phyloP scores from a whole-genome alignment of 495 filamentous ascomycete species.

The Penicillium flavigenum region DNA sequence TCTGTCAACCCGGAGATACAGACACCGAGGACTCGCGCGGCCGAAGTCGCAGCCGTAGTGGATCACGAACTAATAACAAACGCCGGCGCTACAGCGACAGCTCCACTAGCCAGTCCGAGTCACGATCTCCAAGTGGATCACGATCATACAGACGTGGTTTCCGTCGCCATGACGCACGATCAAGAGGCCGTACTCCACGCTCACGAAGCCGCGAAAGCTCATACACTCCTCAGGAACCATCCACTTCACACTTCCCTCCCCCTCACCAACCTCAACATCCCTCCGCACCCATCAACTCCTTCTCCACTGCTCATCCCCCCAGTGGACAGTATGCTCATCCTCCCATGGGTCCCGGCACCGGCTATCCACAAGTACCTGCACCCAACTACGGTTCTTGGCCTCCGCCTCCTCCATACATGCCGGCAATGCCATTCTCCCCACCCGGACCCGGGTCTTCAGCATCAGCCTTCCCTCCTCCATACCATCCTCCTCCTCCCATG shows the following conservation, averaged over 20 bases:
- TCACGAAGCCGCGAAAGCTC: conserved; percentile 47
- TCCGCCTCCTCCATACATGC: conserved; percentile 37
- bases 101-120: conserved; percentile 36
- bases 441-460: conserved; percentile 19
- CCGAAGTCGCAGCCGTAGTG: conserved; percentile 35
- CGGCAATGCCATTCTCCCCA: conserved; percentile 24
- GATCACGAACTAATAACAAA: conserved; percentile 39
- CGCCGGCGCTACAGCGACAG: conserved; percentile 52
- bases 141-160: conserved; percentile 22
- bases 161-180: conserved; percentile 28
- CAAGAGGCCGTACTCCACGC: conserved; percentile 24
- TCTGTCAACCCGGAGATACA: conserved; percentile 72
- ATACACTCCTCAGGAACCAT: conserved; percentile 43
- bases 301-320: conserved; percentile 27
- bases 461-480: conserved; percentile 32
- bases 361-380: conserved; percentile 46
- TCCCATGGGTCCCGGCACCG: conserved; percentile 7
- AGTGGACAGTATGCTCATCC: conserved; percentile 23
- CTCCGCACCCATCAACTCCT: conserved; percentile 23
- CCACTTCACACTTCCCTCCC: conserved; percentile 31
- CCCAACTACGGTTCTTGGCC: conserved; percentile 55
- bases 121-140: conserved; percentile 12
- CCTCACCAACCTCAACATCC: conserved; percentile 30
- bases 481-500: conserved; percentile 21
- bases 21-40: conserved; percentile 33